Percentiles rank a stretch among this genome's conserved stretches.
These are phyloP conservation scores for Ochetophila trinervis DNA, from an alignment of 306 rosid species.

Conservation along the genomic window DNA sequence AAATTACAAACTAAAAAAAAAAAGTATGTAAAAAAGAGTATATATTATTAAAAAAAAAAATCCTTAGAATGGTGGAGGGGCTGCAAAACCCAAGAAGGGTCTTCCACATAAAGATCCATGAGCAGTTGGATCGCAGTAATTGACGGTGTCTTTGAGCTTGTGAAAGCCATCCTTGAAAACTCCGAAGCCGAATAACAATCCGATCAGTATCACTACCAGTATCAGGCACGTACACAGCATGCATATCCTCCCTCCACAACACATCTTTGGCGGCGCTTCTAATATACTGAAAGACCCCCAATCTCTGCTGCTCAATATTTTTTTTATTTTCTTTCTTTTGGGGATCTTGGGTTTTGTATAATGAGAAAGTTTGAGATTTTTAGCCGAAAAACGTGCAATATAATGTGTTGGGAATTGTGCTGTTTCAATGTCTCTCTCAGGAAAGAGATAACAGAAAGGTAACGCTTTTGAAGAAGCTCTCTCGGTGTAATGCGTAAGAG, in stretches of 20 bases:
- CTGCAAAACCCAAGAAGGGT: constrained; percentile 18
- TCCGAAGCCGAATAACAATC: constrained; percentile 20
- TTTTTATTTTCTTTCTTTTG: too few relatives aligned
- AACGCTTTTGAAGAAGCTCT: too few relatives aligned
- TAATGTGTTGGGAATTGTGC: too few relatives aligned
- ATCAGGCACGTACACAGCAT: constrained; percentile 21
- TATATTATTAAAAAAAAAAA: neutral
- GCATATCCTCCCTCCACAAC: constrained; percentile 19
- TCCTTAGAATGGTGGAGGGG: constrained; percentile 12
- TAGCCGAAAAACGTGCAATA: too few relatives aligned
- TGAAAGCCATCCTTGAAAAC: constrained; percentile 21
- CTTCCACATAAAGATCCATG: constrained; percentile 12
- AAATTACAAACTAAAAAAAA: too few relatives aligned
- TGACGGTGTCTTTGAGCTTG: constrained; percentile 21
- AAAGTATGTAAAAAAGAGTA: neutral
- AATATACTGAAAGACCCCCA: too few relatives aligned
- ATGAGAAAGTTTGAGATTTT: too few relatives aligned
- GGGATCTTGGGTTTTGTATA: too few relatives aligned
- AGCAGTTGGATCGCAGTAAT: constrained; percentile 6
- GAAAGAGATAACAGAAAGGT: too few relatives aligned
- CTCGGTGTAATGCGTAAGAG: too few relatives aligned
- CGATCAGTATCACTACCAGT: constrained; percentile 16
- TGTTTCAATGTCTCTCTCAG: too few relatives aligned
- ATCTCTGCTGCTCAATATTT: too few relatives aligned
- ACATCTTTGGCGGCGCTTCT: neutral